Base-by-base conservation (phyloP, 768 basidiomycete genomes). In the Pisolithus orientalis region DNA sequence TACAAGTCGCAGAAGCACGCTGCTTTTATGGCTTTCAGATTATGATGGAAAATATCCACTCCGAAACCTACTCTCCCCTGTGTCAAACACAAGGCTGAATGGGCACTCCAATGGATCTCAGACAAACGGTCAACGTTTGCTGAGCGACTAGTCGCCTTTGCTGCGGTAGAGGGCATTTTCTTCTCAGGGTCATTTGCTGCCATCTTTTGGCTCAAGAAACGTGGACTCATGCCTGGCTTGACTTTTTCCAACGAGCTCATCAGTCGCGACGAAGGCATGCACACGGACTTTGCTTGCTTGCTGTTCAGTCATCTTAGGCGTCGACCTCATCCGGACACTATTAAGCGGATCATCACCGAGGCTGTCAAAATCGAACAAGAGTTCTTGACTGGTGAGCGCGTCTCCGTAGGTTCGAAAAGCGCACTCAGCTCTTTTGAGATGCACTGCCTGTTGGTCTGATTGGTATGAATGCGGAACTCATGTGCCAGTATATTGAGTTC, bases 41-140 rank as follows among this genome's bases (percentile, higher is more conserved):
- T 61, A 96, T 96, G 94, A 97, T 95, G 83, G 94, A 96, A 63
- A 97, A 97, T 67, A 82, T 97, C 38, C 94, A 97, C 69, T 94
- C 93, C 3, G 94, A 97, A 65, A 94, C 94, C 0, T 97, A 97
- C 70, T 96, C 94, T 0, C 47, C 94, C 94, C 0, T 93, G 89
- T 61, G 81, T 98, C 70, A 85, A 85, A 67, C 83, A 80, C 64
- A 98, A 98, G 66, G 94, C 94, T 5, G 85, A 96, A 47, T 98
- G 95, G 94, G 94, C 95, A 0, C 77, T 96, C 46, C 76, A 73
- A 38, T 97, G 95, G 94, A 96, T 98, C 56, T 78, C 84, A 0
- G 92, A 95, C 66, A 73, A 82, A 43, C 65, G 74, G 0, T 85
- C 92, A 0, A 85, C 84, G 0, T 97, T 97, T 54, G 92, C 80